Percentiles rank a stretch among this genome's conserved stretches.
Conservation (phyloP, 805 yeast genomes). For the Blastobotrys muscicola region DNA sequence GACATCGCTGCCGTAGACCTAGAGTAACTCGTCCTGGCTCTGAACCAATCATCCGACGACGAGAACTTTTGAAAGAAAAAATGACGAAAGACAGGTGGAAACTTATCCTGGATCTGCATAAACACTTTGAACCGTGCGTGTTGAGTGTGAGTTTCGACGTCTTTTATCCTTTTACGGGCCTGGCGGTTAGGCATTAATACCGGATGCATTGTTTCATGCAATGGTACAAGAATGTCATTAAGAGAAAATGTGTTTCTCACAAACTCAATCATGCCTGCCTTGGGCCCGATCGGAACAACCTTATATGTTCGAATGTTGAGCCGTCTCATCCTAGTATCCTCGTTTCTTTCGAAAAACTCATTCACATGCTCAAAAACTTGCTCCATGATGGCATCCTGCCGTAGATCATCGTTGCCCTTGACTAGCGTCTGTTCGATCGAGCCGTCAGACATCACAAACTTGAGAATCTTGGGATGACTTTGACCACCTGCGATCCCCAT, state of each 20-base stretch:
- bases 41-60: conserved; percentile 68
- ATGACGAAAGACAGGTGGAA: conserved; percentile 57
- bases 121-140: conserved; percentile 23
- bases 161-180: conserved; percentile 59
- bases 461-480: conserved; percentile 76
- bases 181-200: conserved; percentile 35
- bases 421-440: conserved; percentile 46
- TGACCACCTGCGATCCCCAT: conserved; percentile 75
- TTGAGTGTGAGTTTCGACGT: conserved; percentile 34
- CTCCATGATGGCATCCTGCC: conserved; percentile 97
- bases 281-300: conserved; percentile 83
- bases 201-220: conserved; percentile 39
- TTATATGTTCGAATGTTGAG: conserved; percentile 72
- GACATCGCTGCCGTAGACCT: conserved; percentile 79
- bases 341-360: conserved; percentile 45
- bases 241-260: conserved; percentile 69
- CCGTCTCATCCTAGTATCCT: conserved; percentile 45
- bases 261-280: conserved; percentile 83
- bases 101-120: conserved; percentile 33
- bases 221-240: conserved; percentile 53
- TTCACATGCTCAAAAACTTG: conserved; percentile 90
- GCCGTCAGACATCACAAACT: conserved; percentile 50
- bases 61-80: conserved; percentile 63
- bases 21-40: conserved; percentile 52
- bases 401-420: conserved; percentile 80